Conservation (phyloP, 768 basidiomycete genomes). For the Mycena vitilis region DNA sequence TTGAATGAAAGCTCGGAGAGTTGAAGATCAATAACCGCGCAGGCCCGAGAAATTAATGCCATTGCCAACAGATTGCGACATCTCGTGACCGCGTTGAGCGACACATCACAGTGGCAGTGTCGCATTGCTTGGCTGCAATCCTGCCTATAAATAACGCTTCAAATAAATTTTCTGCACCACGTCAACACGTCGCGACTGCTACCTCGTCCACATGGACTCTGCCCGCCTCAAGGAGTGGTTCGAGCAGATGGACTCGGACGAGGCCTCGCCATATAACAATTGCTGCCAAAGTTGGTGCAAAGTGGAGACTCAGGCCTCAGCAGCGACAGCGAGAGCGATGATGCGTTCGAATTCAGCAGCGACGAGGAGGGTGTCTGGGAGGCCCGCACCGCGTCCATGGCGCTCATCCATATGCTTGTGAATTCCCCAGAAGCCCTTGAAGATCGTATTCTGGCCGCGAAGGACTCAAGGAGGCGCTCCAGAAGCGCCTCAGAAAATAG, state of each 20-base stretch:
- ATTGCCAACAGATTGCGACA: neutral
- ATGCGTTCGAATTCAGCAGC: constrained; percentile 47
- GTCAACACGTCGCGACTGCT: constrained; percentile 87
- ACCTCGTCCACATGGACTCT: constrained; percentile 73
- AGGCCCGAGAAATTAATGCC: too few species aligned
- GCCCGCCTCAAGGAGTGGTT: constrained; percentile 77
- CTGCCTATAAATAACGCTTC: neutral
- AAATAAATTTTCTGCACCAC: constrained; percentile 1
- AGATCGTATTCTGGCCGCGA: constrained; percentile 68
- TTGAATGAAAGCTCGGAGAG: too few species aligned
- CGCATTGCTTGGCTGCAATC: neutral
- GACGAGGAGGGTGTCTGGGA: constrained; percentile 86
- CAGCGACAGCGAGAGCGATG: constrained; percentile 48
- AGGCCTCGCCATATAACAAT: constrained; percentile 73
- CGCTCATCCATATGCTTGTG: constrained; percentile 82
- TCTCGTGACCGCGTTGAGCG: neutral
- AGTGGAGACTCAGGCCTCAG: constrained; percentile 2
- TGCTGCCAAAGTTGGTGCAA: too few species aligned
- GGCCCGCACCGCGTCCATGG: constrained; percentile 79
- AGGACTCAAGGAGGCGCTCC: too few species aligned
- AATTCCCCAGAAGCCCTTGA: constrained; percentile 83
- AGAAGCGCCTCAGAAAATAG: constrained; percentile 63
- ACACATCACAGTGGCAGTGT: neutral
- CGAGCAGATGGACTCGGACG: constrained; percentile 66
- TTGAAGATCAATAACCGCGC: too few species aligned